phyloP scores from a whole-genome alignment of 768 basidiomycete species.

The Pleurotus tuoliensis region DNA sequence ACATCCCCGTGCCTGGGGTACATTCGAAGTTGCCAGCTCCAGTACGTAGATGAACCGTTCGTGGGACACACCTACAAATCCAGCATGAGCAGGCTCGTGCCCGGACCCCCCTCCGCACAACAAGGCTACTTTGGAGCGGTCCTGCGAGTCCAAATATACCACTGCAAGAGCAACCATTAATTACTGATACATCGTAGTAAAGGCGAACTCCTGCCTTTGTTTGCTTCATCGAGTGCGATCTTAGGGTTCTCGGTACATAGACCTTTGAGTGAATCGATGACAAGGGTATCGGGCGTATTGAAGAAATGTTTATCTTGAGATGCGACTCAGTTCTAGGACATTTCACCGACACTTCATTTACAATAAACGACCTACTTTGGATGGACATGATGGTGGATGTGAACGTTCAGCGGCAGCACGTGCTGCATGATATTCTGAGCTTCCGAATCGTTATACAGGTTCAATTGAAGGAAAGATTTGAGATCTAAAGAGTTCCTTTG shows the following conservation, averaged over 20 bases:
- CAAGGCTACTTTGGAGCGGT: conserved; percentile 67
- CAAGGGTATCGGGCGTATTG: conserved; percentile 66
- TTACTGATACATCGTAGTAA: too few relatives aligned
- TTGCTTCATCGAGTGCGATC: conserved; percentile 62
- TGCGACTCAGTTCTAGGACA: background rate
- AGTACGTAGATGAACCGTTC: background rate
- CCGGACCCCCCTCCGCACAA: conserved; percentile 86
- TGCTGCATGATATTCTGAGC: too few relatives aligned
- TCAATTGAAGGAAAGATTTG: too few relatives aligned
- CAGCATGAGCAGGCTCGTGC: conserved; percentile 89
- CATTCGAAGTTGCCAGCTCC: background rate
- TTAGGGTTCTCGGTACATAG: conserved; percentile 68
- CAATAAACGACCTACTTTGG: conserved; percentile 25
- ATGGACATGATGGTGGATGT: conserved; percentile 30
- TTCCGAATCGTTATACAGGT: too few relatives aligned
- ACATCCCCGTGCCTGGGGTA: conserved; percentile 63
- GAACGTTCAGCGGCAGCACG: background rate
- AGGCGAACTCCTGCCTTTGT: conserved; percentile 52
- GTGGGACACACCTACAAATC: conserved; percentile 69
- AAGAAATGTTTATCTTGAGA: conserved; percentile 68
- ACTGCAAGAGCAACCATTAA: conserved; percentile 33
- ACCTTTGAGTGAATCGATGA: conserved; percentile 75
- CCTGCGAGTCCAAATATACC: conserved; percentile 52
- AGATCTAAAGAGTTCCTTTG: too few relatives aligned
- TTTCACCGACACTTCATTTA: background rate